Evolutionary conservation across 2,329 filamentous ascomycete genomes (phyloP).

Genomic region (Diaporthe vaccinii): DNA sequence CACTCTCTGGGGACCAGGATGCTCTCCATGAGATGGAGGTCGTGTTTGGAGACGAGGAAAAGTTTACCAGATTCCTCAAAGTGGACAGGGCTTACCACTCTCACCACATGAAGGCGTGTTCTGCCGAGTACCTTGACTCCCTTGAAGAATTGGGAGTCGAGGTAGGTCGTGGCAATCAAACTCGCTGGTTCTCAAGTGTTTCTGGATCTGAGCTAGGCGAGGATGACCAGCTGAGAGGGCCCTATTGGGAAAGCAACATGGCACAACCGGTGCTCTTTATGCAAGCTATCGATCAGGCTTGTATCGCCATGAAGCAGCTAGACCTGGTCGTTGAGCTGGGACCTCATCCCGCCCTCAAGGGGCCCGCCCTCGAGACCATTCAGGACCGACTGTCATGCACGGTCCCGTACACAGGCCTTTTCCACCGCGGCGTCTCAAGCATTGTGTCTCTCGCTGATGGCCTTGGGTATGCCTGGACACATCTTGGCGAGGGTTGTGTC

Average conservation of each 20-base stretch:
- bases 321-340: slow-evolving; percentile 48
- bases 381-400: slow-evolving; percentile 22
- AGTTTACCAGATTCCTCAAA: slow-evolving; percentile 49
- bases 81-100: slow-evolving; percentile 57
- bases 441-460: slow-evolving; percentile 41
- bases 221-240: neutral
- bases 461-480: slow-evolving; percentile 40
- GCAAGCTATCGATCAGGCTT: slow-evolving; percentile 35
- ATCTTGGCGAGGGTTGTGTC: neutral
- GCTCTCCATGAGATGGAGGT: slow-evolving; percentile 46
- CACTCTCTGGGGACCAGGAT: slow-evolving; percentile 19
- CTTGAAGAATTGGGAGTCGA: neutral
- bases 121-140: slow-evolving; percentile 29
- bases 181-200: slow-evolving; percentile 42
- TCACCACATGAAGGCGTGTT: slow-evolving; percentile 50
- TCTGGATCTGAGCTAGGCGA: no score
- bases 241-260: slow-evolving; percentile 44
- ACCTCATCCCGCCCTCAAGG: slow-evolving; percentile 55
- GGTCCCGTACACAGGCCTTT: slow-evolving; percentile 45
- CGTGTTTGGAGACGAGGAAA: slow-evolving; percentile 44
- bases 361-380: slow-evolving; percentile 51
- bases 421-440: slow-evolving; percentile 42
- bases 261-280: slow-evolving; percentile 45
- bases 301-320: slow-evolving; percentile 45
- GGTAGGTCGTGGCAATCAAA: neutral